Percentiles rank a stretch among this genome's conserved stretches.
Conservation (phyloP, 2,329 filamentous ascomycete species). For the Magnaporthales sp. region DNA sequence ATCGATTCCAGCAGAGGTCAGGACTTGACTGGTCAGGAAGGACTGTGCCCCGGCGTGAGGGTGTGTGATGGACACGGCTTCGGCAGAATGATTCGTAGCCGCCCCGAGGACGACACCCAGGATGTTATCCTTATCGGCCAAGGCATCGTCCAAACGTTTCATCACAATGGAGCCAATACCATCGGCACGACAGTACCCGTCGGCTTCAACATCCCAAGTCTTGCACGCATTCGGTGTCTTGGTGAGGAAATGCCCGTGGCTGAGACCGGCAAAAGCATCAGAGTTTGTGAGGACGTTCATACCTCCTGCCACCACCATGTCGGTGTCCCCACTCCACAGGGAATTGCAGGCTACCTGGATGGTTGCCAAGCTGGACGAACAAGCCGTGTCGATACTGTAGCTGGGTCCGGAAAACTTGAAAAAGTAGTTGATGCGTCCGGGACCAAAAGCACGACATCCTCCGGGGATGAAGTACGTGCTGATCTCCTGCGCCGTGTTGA, state of each 20-base stretch:
- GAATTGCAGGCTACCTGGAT: conserved; percentile 66
- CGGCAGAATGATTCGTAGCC: conserved; percentile 73
- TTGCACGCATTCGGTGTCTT: conserved; percentile 64
- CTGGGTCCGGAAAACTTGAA: conserved; percentile 70
- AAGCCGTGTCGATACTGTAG: conserved; percentile 68
- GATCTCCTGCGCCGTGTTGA: conserved; percentile 63
- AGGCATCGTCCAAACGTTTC: conserved; percentile 70
- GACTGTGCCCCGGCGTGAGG: conserved; percentile 73
- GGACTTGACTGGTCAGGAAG: conserved; percentile 58
- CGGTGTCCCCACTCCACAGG: conserved; percentile 66
- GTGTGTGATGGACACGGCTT: conserved; percentile 75
- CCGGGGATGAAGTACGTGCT: conserved; percentile 46
- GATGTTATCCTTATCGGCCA: conserved; percentile 67
- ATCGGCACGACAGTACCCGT: conserved; percentile 77
- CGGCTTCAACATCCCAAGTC: conserved; percentile 71
- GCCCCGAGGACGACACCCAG: conserved; percentile 66
- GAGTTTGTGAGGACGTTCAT: conserved; percentile 73
- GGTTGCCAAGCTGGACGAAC: conserved; percentile 64
- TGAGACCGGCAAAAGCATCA: conserved; percentile 68
- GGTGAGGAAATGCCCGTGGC: conserved; percentile 69
- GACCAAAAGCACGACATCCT: conserved; percentile 30
- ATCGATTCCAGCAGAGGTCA: conserved; percentile 65
- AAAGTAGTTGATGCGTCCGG: conserved; percentile 63
- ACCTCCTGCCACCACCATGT: conserved; percentile 73
- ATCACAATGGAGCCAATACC: conserved; percentile 65